These are phyloP conservation scores for Mrakia frigida DNA, from an alignment of 768 basidiomycete species.

Conservation along the genomic window DNA sequence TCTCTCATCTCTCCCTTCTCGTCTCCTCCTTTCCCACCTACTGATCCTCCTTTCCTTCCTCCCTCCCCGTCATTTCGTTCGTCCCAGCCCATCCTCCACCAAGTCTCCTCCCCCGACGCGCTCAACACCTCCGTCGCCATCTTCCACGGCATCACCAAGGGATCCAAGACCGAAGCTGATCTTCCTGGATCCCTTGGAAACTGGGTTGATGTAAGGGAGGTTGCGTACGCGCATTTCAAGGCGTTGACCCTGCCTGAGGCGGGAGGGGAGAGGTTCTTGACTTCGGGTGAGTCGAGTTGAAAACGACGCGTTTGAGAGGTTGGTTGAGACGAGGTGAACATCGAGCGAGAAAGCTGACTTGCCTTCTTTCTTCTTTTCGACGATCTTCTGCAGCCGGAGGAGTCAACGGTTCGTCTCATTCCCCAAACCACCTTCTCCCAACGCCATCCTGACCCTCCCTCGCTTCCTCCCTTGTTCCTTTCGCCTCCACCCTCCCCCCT, in stretches of 20 bases:
- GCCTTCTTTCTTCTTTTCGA: too few relatives aligned
- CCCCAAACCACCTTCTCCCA: too few relatives aligned
- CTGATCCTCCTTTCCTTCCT: neutral
- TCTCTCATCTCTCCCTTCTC: neutral
- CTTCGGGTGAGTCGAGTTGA: too few relatives aligned
- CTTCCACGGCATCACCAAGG: constrained; percentile 35
- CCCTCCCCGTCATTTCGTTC: constrained; percentile 32
- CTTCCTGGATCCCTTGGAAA: constrained; percentile 26
- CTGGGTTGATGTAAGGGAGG: constrained; percentile 47
- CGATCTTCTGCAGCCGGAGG: too few relatives aligned
- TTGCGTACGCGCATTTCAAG: constrained; percentile 54
- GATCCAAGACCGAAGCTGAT: constrained; percentile 33
- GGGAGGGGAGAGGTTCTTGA: constrained; percentile 57
- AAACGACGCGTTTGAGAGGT: too few relatives aligned
- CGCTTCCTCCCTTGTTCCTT: too few relatives aligned
- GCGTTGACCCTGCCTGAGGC: constrained; percentile 55
- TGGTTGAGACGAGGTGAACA: too few relatives aligned
- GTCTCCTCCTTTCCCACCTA: neutral
- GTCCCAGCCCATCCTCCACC: constrained; percentile 46
- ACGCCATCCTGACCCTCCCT: too few relatives aligned
- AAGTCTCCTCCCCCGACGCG: constrained; percentile 43
- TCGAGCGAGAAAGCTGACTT: too few relatives aligned
- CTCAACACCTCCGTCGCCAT: constrained; percentile 46
- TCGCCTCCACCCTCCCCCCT: neutral
- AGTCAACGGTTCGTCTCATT: too few relatives aligned